Base-by-base conservation (phyloP, 1,284 basidiomycete genomes). In the Wallemia hederae region DNA sequence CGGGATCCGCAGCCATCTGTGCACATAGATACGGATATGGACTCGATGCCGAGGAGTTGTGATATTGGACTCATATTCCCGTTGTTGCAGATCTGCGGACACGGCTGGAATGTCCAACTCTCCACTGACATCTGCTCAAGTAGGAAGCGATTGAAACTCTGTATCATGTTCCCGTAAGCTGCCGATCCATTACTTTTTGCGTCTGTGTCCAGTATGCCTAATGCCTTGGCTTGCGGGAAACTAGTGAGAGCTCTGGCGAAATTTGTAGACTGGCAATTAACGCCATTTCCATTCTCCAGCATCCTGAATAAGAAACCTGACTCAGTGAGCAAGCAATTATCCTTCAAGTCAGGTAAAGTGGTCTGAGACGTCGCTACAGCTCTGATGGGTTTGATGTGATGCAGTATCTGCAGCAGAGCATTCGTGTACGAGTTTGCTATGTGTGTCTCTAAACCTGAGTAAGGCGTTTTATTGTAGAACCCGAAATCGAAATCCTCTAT, bases 401-500 rank as follows among this genome's bases (percentile, higher is more conserved):
- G 85, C 70, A 98, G 77, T 1, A 84, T 80, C 70, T 98, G 92
- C 1, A 99, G 73, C 25, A 97, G 72, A 0, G 89, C 75, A 68
- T 99, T 98, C 26, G 92, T 94, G 72, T 98, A 99, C 22, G 90
- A 97, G 70, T 97, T 94, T 60, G 86, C 76, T 63, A 98, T 97
- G 69, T 98, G 89, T 0, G 92, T 96, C 71, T 98, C 94, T 59
- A 99, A 76, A 2, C 94, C 94, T 62, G 86, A 90, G 68, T 80
- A 90, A 26, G 77, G 70, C 0, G 94, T 97, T 67, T 80, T 81
- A 70, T 94, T 94, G 72, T 89, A 94, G 69, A 87, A 94, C 85
- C 78, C 91, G 68, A 98, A 99, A 70, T 99, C 94, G 68, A 99
- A 99, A 71, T 99, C 92, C 69, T 92, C 92, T 26, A 97, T 86